Conservation (phyloP, 805 yeast species). For the Spathaspora passalidarum region DNA sequence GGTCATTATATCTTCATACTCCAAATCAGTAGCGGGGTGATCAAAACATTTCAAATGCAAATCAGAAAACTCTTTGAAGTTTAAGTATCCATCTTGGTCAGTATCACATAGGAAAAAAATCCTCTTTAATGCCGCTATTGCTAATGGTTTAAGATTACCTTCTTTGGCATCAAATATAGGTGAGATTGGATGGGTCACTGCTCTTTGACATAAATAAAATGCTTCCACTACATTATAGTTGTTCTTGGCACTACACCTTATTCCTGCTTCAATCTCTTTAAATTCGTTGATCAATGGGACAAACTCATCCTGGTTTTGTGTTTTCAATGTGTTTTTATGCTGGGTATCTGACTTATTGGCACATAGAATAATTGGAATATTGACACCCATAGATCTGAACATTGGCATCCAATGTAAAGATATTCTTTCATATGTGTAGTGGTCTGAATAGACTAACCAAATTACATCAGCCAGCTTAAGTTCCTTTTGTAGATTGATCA, state of each 20-base stretch:
- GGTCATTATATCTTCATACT: conserved; percentile 35
- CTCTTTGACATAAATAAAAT: conserved; percentile 88
- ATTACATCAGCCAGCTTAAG: conserved; percentile 85
- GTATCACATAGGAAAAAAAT: conserved; percentile 82
- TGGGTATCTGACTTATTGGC: conserved; percentile 70
- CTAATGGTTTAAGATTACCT: conserved; percentile 74
- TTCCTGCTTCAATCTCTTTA: conserved; percentile 91
- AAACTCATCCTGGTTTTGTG: conserved; percentile 67
- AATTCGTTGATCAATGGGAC: conserved; percentile 83
- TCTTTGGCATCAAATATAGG: conserved; percentile 93
- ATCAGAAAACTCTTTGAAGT: conserved; percentile 63
- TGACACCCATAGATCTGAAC: conserved; percentile 90
- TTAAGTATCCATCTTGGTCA: conserved; percentile 84
- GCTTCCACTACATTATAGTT: conserved; percentile 86
- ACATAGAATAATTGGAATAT: conserved; percentile 87
- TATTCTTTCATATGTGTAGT: conserved; percentile 89
- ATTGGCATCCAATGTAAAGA: conserved; percentile 93
- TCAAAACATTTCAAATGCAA: conserved; percentile 77
- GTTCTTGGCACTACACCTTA: conserved; percentile 82
- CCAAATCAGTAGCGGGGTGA: conserved; percentile 34
- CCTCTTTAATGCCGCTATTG: conserved; percentile 71
- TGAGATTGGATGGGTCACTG: conserved; percentile 88
- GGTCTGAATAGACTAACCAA: conserved; percentile 92
- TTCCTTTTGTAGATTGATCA: conserved; percentile 59
- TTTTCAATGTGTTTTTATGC: conserved; percentile 42